phyloP scores from a whole-genome alignment of 371 early-diverging fungal genomes.

The Saksenaea oblongispora region DNA sequence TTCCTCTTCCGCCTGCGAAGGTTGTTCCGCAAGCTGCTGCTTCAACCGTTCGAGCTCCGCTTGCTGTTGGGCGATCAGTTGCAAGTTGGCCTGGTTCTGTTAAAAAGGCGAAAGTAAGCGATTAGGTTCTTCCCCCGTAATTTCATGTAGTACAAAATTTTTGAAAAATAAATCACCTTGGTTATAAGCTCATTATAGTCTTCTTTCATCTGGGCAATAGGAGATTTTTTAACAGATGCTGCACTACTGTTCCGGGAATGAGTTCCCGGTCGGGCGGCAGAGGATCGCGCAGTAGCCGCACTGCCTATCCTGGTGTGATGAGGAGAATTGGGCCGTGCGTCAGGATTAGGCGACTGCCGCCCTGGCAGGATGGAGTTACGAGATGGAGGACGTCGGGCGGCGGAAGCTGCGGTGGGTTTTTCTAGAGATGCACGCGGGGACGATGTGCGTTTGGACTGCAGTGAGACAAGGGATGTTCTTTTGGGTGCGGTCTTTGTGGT shows the following conservation, averaged over 20 bases:
- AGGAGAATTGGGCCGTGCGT: conserved; percentile 19
- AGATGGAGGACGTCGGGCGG: conserved; percentile 4
- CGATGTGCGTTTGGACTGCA: background rate
- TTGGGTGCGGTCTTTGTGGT: conserved; percentile 7
- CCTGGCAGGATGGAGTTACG: conserved; percentile 8
- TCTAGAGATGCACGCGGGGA: conserved; percentile 4
- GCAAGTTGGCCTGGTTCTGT: conserved; percentile 44
- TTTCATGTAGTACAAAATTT: background rate
- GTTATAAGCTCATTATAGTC: conserved; percentile 30
- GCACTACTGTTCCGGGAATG: conserved; percentile 27
- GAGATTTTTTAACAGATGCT: conserved; percentile 25
- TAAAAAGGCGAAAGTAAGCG: background rate
- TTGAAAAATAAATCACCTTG: conserved; percentile 18
- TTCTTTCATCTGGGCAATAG: conserved; percentile 35
- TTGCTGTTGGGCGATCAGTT: conserved; percentile 53
- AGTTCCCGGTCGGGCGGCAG: conserved; percentile 11
- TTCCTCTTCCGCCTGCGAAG: conserved; percentile 12
- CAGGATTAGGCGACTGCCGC: conserved; percentile 8
- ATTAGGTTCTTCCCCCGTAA: too few species aligned
- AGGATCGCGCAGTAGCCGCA: conserved; percentile 5
- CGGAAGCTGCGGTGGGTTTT: conserved; percentile 10
- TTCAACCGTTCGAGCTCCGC: conserved; percentile 49
- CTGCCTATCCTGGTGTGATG: conserved; percentile 8
- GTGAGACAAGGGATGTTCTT: background rate
- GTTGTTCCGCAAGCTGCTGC: conserved; percentile 21